Conservation (phyloP, 2,329 filamentous ascomycete genomes). For the Thermothelomyces thermophilus region DNA sequence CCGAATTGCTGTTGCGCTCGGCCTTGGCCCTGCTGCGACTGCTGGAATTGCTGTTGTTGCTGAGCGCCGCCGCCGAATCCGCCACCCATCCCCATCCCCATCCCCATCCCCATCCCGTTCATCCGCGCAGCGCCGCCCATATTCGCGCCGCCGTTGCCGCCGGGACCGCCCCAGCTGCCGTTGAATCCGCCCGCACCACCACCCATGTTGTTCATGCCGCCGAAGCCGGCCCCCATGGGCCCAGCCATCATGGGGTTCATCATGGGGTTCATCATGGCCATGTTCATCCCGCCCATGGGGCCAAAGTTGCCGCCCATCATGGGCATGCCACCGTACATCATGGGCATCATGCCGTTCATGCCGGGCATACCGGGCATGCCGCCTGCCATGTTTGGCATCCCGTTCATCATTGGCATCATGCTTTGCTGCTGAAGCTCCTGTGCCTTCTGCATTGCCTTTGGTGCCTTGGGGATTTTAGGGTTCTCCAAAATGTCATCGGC, state of each 20-base stretch:
- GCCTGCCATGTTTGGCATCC: no score
- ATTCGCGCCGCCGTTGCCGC: slow-evolving; percentile 23
- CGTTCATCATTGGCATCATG: slow-evolving; percentile 41
- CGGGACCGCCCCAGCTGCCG: slow-evolving; percentile 19
- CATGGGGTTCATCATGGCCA: slow-evolving; percentile 25
- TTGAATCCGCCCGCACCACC: slow-evolving; percentile 15
- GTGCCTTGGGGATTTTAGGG: slow-evolving; percentile 57
- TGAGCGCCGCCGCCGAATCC: slow-evolving; percentile 20
- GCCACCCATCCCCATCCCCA: slow-evolving; percentile 27
- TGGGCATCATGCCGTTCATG: slow-evolving; percentile 37
- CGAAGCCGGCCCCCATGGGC: slow-evolving; percentile 7
- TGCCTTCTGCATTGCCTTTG: slow-evolving; percentile 56
- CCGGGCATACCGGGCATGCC: slow-evolving; percentile 25
- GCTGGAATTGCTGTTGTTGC: slow-evolving; percentile 24
- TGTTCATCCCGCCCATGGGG: slow-evolving; percentile 34
- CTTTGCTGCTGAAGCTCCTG: slow-evolving; percentile 30
- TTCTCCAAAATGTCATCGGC: slow-evolving; percentile 66
- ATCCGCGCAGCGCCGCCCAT: slow-evolving; percentile 28
- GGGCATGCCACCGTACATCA: slow-evolving; percentile 34
- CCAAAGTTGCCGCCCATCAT: slow-evolving; percentile 30
- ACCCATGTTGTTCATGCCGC: slow-evolving; percentile 12
- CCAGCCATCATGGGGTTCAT: slow-evolving; percentile 24
- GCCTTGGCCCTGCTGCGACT: slow-evolving; percentile 29
- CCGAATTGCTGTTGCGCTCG: slow-evolving; percentile 28
- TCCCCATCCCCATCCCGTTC: slow-evolving; percentile 30